Evolutionary conservation across 805 yeast species (phyloP), one percentile per base, ranked within the genome.

Genomic region (Pichia eremophila): DNA sequence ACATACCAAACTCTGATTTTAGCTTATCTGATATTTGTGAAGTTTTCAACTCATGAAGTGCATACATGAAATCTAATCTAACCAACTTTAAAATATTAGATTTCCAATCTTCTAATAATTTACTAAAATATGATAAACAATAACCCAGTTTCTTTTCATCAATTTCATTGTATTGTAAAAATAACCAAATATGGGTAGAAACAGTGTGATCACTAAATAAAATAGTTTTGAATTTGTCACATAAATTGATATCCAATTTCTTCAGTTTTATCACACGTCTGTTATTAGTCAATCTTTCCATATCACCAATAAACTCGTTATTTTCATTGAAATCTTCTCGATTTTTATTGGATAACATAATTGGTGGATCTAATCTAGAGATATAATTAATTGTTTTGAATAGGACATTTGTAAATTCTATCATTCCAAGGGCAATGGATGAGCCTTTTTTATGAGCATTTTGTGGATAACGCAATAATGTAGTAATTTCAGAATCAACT

Each of bases 1-100:
- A 81, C 41, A 79, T 76, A 36, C 79, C 81, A 12, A 84, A 74
- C 47, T 83, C 88, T 31, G 67, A 69, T 49, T 87, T 69, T 5
- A 79, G 68, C 15, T 65, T 59, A 0, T 79, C 64, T 0, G 67
- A 62, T 1, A 79, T 72, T 17, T 81, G 63, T 8, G 81, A 79
- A 32, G 68, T 67, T 28, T 72, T 65, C 56, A 84, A 66, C 28
- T 74, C 69, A 56, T 79, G 74, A 0, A 85, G 59, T 2, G 75
- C 58, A 15, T 72, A 60, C 74, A 91, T 75, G 58, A 93, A 79
- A 60, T 90, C 96, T 34, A 93, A 59, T 44, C 96, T 69, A 56
- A 73, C 81, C 34, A 85, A 62, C 34, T 76, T 65, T 0, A 80
- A 68, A 25, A 63, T 56, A 39, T 80, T 78, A 44, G 71, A 73